phyloP scores from a whole-genome alignment of 345 rosid species.

The Ceriops tagal region DNA sequence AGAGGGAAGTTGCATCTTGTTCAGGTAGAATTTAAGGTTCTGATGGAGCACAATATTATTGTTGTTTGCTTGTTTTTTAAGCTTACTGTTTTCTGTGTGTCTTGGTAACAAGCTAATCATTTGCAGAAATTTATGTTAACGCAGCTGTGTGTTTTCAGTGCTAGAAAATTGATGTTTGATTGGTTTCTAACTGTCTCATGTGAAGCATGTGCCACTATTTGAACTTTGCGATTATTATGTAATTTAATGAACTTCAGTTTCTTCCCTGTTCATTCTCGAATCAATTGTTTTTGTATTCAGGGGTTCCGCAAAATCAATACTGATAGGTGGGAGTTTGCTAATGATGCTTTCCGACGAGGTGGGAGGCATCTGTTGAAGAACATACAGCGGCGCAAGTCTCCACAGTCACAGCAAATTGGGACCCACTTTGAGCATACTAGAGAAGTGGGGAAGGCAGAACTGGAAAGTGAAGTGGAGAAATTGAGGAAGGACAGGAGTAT shows the following conservation, averaged over 20 bases:
- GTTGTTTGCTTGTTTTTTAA: conserved; percentile 2
- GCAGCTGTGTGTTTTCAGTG: conserved; percentile 15
- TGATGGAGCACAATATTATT: conserved; percentile 12
- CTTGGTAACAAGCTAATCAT: neutral
- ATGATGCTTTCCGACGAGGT: conserved; percentile 29
- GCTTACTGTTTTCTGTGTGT: conserved; percentile 10
- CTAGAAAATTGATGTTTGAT: conserved; percentile 5
- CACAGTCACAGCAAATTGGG: conserved; percentile 43
- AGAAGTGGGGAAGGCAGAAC: conserved; percentile 17
- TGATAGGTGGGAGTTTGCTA: conserved; percentile 35
- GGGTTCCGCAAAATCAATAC: conserved; percentile 30
- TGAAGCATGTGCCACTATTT: neutral
- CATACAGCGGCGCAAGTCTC: conserved; percentile 27
- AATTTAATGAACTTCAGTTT: conserved; percentile 7
- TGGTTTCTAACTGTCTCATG: conserved; percentile 8
- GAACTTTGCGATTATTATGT: neutral
- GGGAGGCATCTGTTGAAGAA: conserved; percentile 24
- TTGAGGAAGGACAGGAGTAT: conserved; percentile 20
- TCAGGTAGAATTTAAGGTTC: conserved; percentile 48
- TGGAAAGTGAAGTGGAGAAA: conserved; percentile 22
- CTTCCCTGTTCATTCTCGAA: conserved; percentile 26
- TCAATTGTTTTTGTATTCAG: conserved; percentile 23
- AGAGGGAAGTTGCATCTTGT: conserved; percentile 33
- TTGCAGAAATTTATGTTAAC: conserved; percentile 7
- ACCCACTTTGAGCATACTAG: conserved; percentile 7